Percentiles rank a stretch among this genome's conserved stretches.
Evolutionary conservation across 306 rosid genomes (phyloP).

Genomic region (Rosa rugosa): DNA sequence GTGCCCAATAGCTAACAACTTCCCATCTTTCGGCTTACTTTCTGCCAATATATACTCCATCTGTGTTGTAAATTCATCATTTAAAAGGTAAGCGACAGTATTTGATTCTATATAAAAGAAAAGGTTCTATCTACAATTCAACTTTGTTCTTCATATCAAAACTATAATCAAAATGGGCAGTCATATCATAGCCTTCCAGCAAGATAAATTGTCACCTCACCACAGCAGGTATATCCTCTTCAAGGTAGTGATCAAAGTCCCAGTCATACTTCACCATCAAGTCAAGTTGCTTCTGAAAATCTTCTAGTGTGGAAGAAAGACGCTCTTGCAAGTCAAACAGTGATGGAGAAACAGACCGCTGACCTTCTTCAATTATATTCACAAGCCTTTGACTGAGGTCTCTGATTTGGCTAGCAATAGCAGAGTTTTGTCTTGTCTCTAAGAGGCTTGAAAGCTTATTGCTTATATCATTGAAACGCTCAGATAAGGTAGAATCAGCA

Average conservation of each 20-base stretch:
- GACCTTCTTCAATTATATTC: constrained; percentile 80
- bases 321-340: constrained; percentile 84
- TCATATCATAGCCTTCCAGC: constrained; percentile 36
- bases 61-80: constrained; percentile 45
- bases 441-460: constrained; percentile 60
- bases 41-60: constrained; percentile 74
- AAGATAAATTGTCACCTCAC: constrained; percentile 88
- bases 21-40: constrained; percentile 89
- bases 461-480: constrained; percentile 70
- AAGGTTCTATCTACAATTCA: constrained; percentile 2
- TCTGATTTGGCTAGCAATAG: constrained; percentile 63
- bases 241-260: constrained; percentile 95
- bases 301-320: constrained; percentile 75
- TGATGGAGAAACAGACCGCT: constrained; percentile 86
- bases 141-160: neutral
- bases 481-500: constrained; percentile 70
- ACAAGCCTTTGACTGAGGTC: constrained; percentile 90
- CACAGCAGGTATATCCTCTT: constrained; percentile 96
- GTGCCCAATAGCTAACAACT: constrained; percentile 95
- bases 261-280: constrained; percentile 93
- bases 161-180: constrained; percentile 20
- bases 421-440: constrained; percentile 71
- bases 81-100: neutral
- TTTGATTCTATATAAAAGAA: neutral
- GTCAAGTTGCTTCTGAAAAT: constrained; percentile 95